Percentiles rank a stretch among this genome's conserved stretches.
phyloP scores from a whole-genome alignment of 1,284 basidiomycete genomes.

The Ceratobasidium sp. region DNA sequence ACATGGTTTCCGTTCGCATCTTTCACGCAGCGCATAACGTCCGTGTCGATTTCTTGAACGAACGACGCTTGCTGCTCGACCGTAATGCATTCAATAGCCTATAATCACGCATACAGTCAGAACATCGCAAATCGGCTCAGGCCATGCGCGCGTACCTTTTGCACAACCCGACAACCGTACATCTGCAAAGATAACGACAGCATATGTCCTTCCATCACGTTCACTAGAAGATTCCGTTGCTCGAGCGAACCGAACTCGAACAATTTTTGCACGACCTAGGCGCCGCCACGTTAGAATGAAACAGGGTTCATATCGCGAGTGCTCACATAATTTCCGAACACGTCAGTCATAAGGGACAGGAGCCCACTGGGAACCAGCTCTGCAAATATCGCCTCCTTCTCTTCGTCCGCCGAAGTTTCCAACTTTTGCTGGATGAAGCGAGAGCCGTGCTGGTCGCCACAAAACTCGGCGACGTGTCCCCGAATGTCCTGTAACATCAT shows the following conservation, averaged over 20 bases:
- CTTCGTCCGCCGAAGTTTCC: conserved; percentile 80
- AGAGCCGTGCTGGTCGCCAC: conserved; percentile 93
- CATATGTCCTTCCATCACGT: conserved; percentile 84
- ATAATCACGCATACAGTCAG: conserved; percentile 44
- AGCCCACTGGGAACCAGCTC: conserved; percentile 88
- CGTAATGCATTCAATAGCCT: conserved; percentile 89
- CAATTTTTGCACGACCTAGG: conserved; percentile 92
- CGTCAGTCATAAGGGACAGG: conserved; percentile 88
- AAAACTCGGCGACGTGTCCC: conserved; percentile 92
- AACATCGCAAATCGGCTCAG: not conserved
- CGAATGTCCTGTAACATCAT: conserved; percentile 77
- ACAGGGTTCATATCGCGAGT: not conserved
- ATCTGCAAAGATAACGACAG: conserved; percentile 88
- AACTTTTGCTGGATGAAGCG: conserved; percentile 91
- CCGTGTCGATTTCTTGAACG: conserved; percentile 83
- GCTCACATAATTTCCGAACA: conserved; percentile 96
- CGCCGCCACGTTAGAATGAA: conserved; percentile 34
- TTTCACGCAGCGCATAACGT: conserved; percentile 89
- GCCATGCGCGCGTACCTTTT: conserved; percentile 70
- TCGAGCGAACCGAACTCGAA: conserved; percentile 88
- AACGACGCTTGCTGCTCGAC: conserved; percentile 82
- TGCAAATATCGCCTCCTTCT: conserved; percentile 86
- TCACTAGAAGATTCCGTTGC: conserved; percentile 80
- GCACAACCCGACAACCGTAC: conserved; percentile 95
- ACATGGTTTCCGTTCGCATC: conserved; percentile 98